These are phyloP conservation scores for Rubia tinctorum DNA, from an alignment of 305 asterid genomes.

Conservation along the genomic window DNA sequence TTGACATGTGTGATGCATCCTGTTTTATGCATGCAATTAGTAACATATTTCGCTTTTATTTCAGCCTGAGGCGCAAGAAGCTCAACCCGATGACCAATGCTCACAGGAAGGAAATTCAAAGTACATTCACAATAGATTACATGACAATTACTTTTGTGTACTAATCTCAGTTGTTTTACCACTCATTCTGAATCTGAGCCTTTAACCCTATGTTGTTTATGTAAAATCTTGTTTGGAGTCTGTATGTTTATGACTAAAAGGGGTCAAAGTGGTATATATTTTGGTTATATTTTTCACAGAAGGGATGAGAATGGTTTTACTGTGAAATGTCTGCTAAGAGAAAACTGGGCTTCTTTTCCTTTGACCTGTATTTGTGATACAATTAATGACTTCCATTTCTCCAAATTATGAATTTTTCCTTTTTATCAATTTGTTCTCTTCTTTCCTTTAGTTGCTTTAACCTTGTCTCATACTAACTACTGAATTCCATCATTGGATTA, in stretches of 20 bases:
- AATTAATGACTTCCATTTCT: not conserved
- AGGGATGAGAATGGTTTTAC: not conserved
- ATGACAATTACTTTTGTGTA: slow-evolving; percentile 6
- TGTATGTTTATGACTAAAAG: not conserved
- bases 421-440: not conserved
- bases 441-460: not conserved
- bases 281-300: not conserved
- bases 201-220: no score
- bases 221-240: no score
- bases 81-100: slow-evolving; percentile 51
- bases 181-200: not conserved
- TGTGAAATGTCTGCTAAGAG: not conserved
- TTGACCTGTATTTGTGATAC: not conserved
- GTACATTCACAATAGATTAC: slow-evolving; percentile 39
- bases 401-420: no score
- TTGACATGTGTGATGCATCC: slow-evolving; percentile 3
- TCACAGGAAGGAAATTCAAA: slow-evolving; percentile 61
- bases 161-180: not conserved
- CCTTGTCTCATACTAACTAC: not conserved
- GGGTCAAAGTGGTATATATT: no score
- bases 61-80: slow-evolving; percentile 62
- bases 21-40: not conserved
- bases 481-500: no score
- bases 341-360: not conserved
- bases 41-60: slow-evolving; percentile 16